phyloP scores from a whole-genome alignment of 228 moss, liverwort and hornwort genomes.

The Sphagnum fallax region DNA sequence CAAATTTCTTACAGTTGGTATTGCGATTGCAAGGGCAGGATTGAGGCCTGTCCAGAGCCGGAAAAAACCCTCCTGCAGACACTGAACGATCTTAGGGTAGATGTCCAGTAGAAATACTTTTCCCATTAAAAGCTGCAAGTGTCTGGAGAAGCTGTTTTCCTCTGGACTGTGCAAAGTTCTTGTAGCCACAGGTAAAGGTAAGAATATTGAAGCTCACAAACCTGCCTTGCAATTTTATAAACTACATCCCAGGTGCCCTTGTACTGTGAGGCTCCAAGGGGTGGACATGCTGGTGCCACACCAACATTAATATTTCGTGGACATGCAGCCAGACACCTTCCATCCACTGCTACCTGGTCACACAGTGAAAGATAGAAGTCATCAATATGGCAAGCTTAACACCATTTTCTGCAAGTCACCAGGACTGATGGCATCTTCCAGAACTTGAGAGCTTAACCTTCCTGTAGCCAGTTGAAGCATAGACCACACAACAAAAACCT shows the following conservation, averaged over 20 bases:
- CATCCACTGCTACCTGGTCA: conserved; percentile 40
- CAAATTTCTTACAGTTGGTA: conserved; percentile 35
- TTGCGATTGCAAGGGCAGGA: conserved; percentile 42
- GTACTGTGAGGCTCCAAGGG: conserved; percentile 50
- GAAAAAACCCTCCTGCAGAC: conserved; percentile 31
- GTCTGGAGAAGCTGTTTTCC: background rate
- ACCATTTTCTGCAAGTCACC: background rate
- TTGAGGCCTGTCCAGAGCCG: conserved; percentile 50
- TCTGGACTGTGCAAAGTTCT: background rate
- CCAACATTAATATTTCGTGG: conserved; percentile 60
- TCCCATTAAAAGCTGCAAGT: too few species aligned
- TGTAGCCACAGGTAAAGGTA: too few species aligned
- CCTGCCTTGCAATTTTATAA: conserved; percentile 82
- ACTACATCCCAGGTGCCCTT: conserved; percentile 87
- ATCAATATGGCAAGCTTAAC: background rate
- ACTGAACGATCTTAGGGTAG: background rate
- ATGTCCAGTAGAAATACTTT: background rate
- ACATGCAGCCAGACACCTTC: conserved; percentile 82
- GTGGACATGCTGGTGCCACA: conserved; percentile 56
- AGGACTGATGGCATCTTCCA: background rate
- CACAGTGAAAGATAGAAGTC: background rate
- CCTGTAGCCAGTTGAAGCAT: background rate
- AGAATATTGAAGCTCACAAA: conserved; percentile 8
- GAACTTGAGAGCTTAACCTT: background rate
- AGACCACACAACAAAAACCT: background rate